These are phyloP conservation scores for Ramaria sp. DNA, from an alignment of 768 basidiomycete genomes.

Conservation along the genomic window DNA sequence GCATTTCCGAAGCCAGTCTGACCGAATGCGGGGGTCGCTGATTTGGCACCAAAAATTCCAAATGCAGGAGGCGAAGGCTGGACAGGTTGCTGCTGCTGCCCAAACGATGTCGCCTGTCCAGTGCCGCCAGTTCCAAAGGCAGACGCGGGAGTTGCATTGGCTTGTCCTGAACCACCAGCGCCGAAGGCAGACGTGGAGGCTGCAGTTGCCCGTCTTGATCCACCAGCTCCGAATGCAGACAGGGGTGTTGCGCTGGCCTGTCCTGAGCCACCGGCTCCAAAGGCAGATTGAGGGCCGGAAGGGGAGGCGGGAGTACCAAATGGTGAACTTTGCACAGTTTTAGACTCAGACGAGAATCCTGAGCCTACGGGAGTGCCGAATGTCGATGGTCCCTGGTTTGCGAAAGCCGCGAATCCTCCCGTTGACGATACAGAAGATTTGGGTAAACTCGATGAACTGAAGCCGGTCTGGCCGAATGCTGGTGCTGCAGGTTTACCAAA, in stretches of 20 bases:
- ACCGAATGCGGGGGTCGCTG: not conserved
- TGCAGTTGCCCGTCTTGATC: not conserved
- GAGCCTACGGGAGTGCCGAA: not conserved
- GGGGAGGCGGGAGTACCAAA: constrained; percentile 14
- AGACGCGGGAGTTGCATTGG: not conserved
- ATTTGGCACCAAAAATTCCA: not conserved
- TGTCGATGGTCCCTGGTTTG: constrained; percentile 5
- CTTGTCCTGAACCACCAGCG: not conserved
- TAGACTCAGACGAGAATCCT: constrained; percentile 2
- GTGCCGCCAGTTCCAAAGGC: not conserved
- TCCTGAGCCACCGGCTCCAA: not conserved
- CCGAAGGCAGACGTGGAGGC: not conserved
- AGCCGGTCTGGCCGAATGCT: constrained; percentile 9
- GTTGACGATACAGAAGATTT: constrained; percentile 12
- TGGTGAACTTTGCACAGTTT: constrained; percentile 15
- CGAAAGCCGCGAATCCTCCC: constrained; percentile 20
- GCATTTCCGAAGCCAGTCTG: constrained; percentile 6
- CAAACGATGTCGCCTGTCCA: not conserved
- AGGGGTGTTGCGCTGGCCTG: not conserved
- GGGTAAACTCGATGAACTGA: constrained; percentile 13
- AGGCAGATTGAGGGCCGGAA: not conserved
- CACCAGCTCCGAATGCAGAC: not conserved
- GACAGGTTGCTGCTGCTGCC: not conserved
- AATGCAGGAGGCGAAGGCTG: not conserved
- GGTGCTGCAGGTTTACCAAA: not conserved